These are phyloP conservation scores for Puccinia triticina DNA, from an alignment of 1,284 basidiomycete species.

Conservation along the genomic window DNA sequence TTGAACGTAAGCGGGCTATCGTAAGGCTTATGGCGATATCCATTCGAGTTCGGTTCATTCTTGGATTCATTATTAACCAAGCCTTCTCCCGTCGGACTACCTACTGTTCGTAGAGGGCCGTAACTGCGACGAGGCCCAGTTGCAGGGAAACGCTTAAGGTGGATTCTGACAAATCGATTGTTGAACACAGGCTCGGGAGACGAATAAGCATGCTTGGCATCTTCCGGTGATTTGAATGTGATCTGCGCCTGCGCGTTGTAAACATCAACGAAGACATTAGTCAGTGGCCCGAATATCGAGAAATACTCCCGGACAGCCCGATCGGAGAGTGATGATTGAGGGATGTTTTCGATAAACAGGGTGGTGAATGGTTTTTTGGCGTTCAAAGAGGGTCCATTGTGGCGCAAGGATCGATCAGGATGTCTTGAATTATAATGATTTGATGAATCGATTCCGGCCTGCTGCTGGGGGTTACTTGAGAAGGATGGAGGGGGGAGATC, in stretches of 20 bases:
- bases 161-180: slow-evolving; percentile 47
- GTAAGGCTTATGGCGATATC: slow-evolving; percentile 12
- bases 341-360: slow-evolving; percentile 48
- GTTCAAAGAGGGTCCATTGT: background rate
- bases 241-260: slow-evolving; percentile 40
- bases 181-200: slow-evolving; percentile 47
- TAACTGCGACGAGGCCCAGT: background rate
- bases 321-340: slow-evolving; percentile 42
- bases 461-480: background rate
- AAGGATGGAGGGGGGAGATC: slow-evolving; percentile 5
- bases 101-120: slow-evolving; percentile 1
- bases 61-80: background rate
- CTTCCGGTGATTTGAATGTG: slow-evolving; percentile 34
- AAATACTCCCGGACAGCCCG: slow-evolving; percentile 44
- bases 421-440: slow-evolving; percentile 12
- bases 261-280: slow-evolving; percentile 32
- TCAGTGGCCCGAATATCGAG: slow-evolving; percentile 23
- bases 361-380: slow-evolving; percentile 18
- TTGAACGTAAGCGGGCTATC: background rate
- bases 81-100: background rate
- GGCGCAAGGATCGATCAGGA: slow-evolving; percentile 17
- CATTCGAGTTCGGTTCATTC: background rate
- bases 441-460: background rate
- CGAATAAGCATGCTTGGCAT: slow-evolving; percentile 33
- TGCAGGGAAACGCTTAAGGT: slow-evolving; percentile 16